Evolutionary conservation across 2,329 filamentous ascomycete species (phyloP), one percentile per base, ranked within the genome.

Genomic region (Cordyceps fumosorosea): DNA sequence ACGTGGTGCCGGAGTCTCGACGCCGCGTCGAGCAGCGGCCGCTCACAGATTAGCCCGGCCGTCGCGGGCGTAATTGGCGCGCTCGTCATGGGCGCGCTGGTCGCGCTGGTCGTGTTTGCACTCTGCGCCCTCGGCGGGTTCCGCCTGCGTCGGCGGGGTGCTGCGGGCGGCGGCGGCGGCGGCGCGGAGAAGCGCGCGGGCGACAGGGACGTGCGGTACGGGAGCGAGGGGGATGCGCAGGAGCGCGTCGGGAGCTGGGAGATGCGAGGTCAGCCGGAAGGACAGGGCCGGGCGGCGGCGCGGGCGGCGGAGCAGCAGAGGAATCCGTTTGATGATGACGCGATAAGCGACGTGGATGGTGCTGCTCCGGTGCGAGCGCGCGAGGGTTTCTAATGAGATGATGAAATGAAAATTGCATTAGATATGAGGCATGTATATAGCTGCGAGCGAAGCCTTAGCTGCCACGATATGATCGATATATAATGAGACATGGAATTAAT

Each of bases 221-320:
- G 74, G 1, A 73, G 70, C 50, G 69, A 69, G 7, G 80, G 80
- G 0, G 69, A 66, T 5, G 71, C 72, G 3, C 78, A 81, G 40
- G 79, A 79, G 65, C 75, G 80, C 7, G 68, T 78, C 16, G 80
- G 79, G 1, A 81, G 80, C 67, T 82, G 80, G 80, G 80, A 83
- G 65, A 69, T 83, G 57, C 66, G 69, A 1, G 66, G 67, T 26
- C 47, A 60, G 69, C 18, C 64, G 64, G 1, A 69, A 60, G 45
- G 69, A 62, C 18, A 70, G 66, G 20, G 67, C 69, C 67, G 67
- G 22, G 67, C 71, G 26, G 52, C 66, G 48, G 60, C 34, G 34
- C 7, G 64, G 20, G 64, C 63, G 16, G 64, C 63, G 16, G 64
- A 65, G 42, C 66, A 54, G 5, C 62, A 63, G 42, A 62, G 58